Evolutionary conservation across 768 basidiomycete species (phyloP).

Genomic region (Kwoniella botswanensis): DNA sequence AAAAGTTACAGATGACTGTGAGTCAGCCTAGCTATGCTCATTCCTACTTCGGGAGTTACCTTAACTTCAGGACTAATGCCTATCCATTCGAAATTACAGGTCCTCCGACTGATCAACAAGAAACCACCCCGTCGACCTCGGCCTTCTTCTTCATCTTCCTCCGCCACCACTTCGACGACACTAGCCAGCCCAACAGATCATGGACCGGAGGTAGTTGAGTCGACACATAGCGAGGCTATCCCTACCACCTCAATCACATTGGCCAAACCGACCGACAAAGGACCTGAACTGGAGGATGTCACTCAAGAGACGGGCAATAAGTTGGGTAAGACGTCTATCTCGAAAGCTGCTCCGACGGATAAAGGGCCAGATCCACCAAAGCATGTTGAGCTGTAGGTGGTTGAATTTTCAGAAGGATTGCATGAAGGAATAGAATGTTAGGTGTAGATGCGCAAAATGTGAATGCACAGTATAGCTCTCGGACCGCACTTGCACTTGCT

Average conservation of each 20-base stretch:
- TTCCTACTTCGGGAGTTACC: neutral
- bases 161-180: conserved; percentile 15
- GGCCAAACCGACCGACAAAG: conserved; percentile 16
- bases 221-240: neutral
- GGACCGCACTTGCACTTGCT: too few relatives aligned
- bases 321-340: conserved; percentile 11
- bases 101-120: conserved; percentile 45
- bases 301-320: conserved; percentile 4
- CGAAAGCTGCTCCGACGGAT: conserved; percentile 1
- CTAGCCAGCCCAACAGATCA: conserved; percentile 22
- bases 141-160: conserved; percentile 26
- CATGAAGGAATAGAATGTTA: neutral
- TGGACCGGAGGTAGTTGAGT: conserved; percentile 16
- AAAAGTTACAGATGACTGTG: conserved; percentile 73
- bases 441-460: conserved; percentile 2
- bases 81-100: conserved; percentile 22
- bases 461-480: neutral
- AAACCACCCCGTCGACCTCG: conserved; percentile 41
- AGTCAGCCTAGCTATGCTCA: conserved; percentile 13
- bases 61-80: neutral
- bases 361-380: conserved; percentile 22
- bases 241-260: conserved; percentile 7
- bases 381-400: conserved; percentile 36
- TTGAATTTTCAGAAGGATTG: neutral
- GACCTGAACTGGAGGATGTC: conserved; percentile 5